Percentiles rank a stretch among this genome's conserved stretches.
phyloP scores from a whole-genome alignment of 768 basidiomycete species.

The Psilocybe cyanescens region DNA sequence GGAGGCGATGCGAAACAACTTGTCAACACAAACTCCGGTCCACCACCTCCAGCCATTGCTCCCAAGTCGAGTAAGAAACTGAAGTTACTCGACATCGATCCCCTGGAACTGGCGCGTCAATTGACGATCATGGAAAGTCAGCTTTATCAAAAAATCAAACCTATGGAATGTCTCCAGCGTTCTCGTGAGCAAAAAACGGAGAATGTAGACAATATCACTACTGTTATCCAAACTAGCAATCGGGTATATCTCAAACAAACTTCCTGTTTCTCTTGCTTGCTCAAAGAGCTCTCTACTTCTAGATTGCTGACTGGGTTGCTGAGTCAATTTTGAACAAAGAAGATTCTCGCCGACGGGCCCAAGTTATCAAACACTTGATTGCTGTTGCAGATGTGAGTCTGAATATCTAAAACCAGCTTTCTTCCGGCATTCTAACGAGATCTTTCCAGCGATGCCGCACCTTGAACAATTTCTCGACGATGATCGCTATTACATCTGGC shows the following conservation, averaged over 20 bases:
- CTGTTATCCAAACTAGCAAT: constrained; percentile 88
- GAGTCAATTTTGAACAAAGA: constrained; percentile 81
- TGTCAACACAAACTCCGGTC: constrained; percentile 53
- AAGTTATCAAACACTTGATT: constrained; percentile 88
- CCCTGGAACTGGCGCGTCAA: constrained; percentile 90
- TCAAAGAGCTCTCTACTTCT: neutral
- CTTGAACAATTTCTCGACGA: constrained; percentile 94
- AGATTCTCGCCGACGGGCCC: constrained; percentile 82
- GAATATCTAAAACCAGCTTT: neutral
- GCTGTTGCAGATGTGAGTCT: constrained; percentile 83
- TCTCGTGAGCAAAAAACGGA: constrained; percentile 79
- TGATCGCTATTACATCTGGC: constrained; percentile 95
- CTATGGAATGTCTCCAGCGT: constrained; percentile 87
- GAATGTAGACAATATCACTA: constrained; percentile 81
- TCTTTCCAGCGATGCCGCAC: constrained; percentile 77
- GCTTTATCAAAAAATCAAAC: constrained; percentile 85
- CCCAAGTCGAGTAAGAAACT: constrained; percentile 75
- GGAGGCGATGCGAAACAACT: constrained; percentile 64
- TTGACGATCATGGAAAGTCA: constrained; percentile 89
- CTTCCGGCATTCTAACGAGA: constrained; percentile 4
- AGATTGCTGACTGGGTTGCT: constrained; percentile 95
- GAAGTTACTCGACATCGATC: constrained; percentile 84
- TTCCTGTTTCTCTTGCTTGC: neutral
- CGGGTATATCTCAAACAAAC: constrained; percentile 50
- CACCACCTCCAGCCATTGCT: constrained; percentile 75